Evolutionary conservation across 2,329 filamentous ascomycete genomes (phyloP), one percentile per base, ranked within the genome.

Genomic region (Cordyceps cateniannulata): DNA sequence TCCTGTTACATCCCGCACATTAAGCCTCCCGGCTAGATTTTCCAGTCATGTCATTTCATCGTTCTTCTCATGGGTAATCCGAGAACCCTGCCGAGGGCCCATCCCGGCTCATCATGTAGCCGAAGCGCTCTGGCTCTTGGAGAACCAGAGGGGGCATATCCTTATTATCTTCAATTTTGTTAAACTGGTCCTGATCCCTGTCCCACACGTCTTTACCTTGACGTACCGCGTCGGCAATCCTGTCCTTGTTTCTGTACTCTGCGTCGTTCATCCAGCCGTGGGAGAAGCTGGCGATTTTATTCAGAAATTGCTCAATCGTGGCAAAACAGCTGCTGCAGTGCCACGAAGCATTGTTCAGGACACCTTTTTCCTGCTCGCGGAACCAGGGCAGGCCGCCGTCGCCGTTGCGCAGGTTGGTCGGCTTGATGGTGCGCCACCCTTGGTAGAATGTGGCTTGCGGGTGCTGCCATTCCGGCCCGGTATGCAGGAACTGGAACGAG

Each of bases 281-380:
- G 20, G 81, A 83, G 69, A 85, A 85, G 61, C 77, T 79, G 10
- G 75, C 72, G 73, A 86, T 77, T 70, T 85, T 86, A 64, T 76
- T 78, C 50, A 81, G 71, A 65, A 85, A 74, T 68, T 85, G 79
- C 4, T 74, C 75, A 18, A 87, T 70, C 0, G 81, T 85, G 20
- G 76, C 72, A 68, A 85, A 85, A 72, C 85, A 87, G 60, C 76
- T 81, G 55, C 81, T 84, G 74, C 84, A 87, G 69, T 87, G 84
- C 85, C 85, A 87, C 0, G 73, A 79, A 0, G 82, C 80, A 65
- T 83, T 79, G 66, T 69, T 69, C 38, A 85, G 63, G 6, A 75
- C 73, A 8, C 71, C 76, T 63, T 75, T 76, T 63, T 83, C 77
- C 47, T 72, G 70, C 40, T 71, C 70, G 35, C 76, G 72, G 1